Conservation (phyloP, 306 rosid genomes). For the Dryas drummondii region DNA sequence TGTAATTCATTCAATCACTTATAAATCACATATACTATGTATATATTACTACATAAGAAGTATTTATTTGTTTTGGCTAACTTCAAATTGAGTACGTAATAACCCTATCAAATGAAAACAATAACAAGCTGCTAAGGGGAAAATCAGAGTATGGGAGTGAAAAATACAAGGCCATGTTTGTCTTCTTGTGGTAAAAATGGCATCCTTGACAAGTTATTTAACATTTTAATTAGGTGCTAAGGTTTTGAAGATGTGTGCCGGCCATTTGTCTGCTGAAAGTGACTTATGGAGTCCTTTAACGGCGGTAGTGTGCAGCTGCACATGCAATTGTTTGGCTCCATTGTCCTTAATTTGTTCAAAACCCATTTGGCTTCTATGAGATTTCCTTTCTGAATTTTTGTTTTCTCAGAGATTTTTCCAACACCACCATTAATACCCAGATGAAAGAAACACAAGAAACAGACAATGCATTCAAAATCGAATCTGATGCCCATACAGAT, state of each 20-base stretch:
- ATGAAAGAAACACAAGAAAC: conserved; percentile 28
- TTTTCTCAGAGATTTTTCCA: conserved; percentile 8
- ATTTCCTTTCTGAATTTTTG: not conserved
- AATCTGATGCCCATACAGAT: not conserved
- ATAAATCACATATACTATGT: too few species aligned
- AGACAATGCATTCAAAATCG: conserved; percentile 27
- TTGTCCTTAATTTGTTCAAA: conserved; percentile 27
- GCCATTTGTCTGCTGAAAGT: conserved; percentile 35
- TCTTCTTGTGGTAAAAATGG: not conserved
- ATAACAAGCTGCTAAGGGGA: too few species aligned
- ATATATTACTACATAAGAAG: too few species aligned
- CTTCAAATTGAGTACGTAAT: too few species aligned
- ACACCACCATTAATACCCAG: conserved; percentile 12
- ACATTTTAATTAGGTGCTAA: not conserved
- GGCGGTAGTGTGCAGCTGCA: conserved; percentile 53
- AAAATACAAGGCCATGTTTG: not conserved
- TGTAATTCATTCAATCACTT: too few species aligned
- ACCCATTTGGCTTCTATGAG: conserved; percentile 41
- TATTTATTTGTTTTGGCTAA: too few species aligned
- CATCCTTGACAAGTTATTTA: not conserved
- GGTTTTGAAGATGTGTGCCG: conserved; percentile 20
- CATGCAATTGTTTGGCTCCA: conserved; percentile 57
- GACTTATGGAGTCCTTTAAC: conserved; percentile 37
- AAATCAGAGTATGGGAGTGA: too few species aligned
- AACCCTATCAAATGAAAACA: too few species aligned